These are phyloP conservation scores for Rhododendron mucronatum DNA, from an alignment of 148 eudicot genomes.

Conservation along the genomic window DNA sequence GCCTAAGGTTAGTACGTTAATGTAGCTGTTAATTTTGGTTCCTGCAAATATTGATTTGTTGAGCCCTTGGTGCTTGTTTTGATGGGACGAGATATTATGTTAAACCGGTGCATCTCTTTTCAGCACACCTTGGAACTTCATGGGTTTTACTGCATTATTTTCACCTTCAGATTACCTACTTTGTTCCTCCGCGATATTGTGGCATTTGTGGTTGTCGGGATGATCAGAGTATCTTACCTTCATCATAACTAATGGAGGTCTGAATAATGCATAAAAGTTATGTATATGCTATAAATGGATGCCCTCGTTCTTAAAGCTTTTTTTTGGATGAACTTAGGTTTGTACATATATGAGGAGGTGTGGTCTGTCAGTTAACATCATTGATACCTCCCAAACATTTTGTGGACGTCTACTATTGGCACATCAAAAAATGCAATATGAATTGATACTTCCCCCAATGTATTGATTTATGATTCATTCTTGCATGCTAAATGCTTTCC, in stretches of 20 bases:
- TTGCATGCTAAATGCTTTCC: neutral
- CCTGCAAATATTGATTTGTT: neutral
- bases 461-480: neutral
- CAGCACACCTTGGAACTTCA: neutral
- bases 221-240: neutral
- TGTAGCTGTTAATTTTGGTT: neutral
- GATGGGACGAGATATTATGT: neutral
- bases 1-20: slow-evolving; percentile 69
- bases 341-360: neutral
- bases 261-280: neutral
- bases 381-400: neutral
- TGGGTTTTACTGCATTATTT: neutral
- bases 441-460: neutral
- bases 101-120: neutral
- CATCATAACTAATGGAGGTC: neutral
- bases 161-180: neutral
- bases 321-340: neutral
- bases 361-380: slow-evolving; percentile 1
- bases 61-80: neutral
- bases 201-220: neutral
- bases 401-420: neutral
- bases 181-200: neutral
- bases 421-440: neutral
- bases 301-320: neutral
- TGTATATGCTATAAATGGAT: neutral